Base-by-base conservation (phyloP, 139 green algal species). In the Eudorina sp. region DNA sequence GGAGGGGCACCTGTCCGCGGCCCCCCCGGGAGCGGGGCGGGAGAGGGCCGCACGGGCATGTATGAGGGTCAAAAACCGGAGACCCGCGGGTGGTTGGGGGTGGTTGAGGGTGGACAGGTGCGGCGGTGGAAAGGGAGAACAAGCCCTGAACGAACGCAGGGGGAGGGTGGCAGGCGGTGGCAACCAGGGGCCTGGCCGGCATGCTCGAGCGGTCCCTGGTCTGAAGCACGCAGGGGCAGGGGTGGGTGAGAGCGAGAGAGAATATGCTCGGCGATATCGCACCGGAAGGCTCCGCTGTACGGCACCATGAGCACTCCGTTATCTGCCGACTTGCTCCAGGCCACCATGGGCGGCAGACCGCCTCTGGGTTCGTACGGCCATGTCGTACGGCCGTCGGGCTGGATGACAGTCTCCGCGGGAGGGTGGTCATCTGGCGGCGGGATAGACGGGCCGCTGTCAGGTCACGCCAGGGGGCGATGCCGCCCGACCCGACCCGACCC, bases 241-340 rank as follows among this genome's bases (percentile, higher is more conserved):
- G n/a, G n/a, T n/a, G n/a, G n/a, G n/a, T n/a, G n/a, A n/a, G n/a
- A n/a, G n/a, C n/a, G n/a, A n/a, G n/a, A n/a, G n/a, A n/a, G n/a
- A n/a, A n/a, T n/a, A 27, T 23, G 18, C 40, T 34, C 25, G 18
- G 25, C 64, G 3, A 43, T 73, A 2, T 9, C 80, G 21, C 46
- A 87, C 81, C 81, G 78, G 66, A 87, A 87, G 0, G 81, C 81
- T 3, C 81, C 81, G 66, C 81, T 79, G 81, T 87, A 87, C 18
- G 81, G 81, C 81, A 87, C 81, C 81, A 87, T 27, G 41, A 87
- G 62, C 29, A 78, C 81, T 5, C 81, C 81, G 64, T 78, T 87
- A 46, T 78, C 81, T 18, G 48, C 64, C 0, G 27, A 41, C 62
- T 87, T 87, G 64, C 81, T 68, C 81, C 81, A 87, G 0, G 81